Evolutionary conservation across 2,329 filamentous ascomycete species (phyloP).

Genomic region (Aspergillus novoparasiticus): DNA sequence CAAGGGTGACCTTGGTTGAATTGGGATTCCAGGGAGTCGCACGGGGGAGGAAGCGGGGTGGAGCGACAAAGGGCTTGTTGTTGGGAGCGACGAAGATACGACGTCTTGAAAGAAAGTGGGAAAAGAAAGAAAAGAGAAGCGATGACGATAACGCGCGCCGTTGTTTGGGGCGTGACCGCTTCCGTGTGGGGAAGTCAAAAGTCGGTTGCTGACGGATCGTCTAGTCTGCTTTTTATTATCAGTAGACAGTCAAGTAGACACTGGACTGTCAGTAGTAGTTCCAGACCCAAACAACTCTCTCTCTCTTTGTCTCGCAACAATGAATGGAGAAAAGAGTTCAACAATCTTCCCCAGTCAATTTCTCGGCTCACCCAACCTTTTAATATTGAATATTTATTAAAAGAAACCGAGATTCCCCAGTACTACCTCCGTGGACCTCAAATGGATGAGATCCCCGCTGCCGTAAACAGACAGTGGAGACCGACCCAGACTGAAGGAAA

Average conservation of each 20-base stretch:
- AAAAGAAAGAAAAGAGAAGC: constrained; percentile 6
- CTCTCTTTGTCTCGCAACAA: background rate
- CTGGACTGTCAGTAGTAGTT: too few species aligned
- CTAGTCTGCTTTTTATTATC: too few species aligned
- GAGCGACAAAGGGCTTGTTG: constrained; percentile 5
- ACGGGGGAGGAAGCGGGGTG: background rate
- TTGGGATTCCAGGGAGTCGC: background rate
- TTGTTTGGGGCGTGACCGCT: constrained; percentile 22
- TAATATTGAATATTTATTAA: background rate
- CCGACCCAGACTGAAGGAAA: background rate
- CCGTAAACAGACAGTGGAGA: constrained; percentile 21
- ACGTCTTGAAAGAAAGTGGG: constrained; percentile 7
- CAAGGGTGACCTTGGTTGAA: background rate
- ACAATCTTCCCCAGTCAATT: background rate
- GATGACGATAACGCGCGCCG: constrained; percentile 19
- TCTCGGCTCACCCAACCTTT: background rate
- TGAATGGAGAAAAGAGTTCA: background rate
- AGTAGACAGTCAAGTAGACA: too few species aligned
- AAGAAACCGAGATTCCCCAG: background rate
- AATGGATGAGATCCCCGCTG: constrained; percentile 10
- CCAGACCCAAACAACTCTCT: background rate
- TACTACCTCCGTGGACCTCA: constrained; percentile 3
- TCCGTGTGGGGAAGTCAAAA: constrained; percentile 20
- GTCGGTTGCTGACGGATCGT: constrained; percentile 6
- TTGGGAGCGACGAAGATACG: background rate